Conservation (phyloP, 1,139 yeast species). For the Lizanozyma gosingica region DNA sequence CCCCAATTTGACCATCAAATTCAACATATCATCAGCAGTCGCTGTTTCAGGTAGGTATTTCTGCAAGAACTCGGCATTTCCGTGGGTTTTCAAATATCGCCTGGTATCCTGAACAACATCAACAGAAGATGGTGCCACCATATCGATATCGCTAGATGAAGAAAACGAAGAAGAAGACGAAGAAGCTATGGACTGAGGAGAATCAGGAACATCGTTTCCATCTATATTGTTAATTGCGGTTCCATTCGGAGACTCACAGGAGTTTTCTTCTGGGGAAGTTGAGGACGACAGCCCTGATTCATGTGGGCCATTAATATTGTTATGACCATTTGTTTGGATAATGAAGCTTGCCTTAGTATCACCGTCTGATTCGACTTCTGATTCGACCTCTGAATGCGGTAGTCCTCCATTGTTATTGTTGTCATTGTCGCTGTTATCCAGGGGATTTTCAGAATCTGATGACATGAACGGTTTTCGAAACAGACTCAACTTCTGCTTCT, state of each 20-base stretch:
- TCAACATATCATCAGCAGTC: conserved; percentile 41
- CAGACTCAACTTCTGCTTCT: conserved; percentile 5
- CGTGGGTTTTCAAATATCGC: conserved; percentile 49
- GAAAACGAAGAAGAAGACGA: background rate
- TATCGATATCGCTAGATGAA: background rate
- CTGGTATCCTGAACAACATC: conserved; percentile 36
- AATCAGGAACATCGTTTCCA: conserved; percentile 6
- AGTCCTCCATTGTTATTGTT: background rate
- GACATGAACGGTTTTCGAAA: conserved; percentile 4
- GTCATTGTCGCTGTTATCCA: background rate
- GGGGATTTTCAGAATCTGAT: conserved; percentile 4
- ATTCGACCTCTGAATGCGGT: conserved; percentile 1
- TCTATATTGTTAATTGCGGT: conserved; percentile 2
- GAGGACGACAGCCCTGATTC: too few species aligned
- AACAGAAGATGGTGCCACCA: background rate
- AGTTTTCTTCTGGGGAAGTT: conserved; percentile 1
- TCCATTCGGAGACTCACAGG: too few species aligned
- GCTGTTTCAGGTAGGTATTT: conserved; percentile 54
- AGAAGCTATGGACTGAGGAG: conserved; percentile 5
- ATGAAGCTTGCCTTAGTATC: conserved; percentile 1
- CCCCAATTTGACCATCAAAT: conserved; percentile 43
- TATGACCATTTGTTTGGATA: background rate
- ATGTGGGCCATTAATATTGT: background rate
- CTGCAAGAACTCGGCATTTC: conserved; percentile 49
- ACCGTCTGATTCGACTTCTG: conserved; percentile 5